Conservation (phyloP, 2,329 filamentous ascomycete species). For the Lizonia empirigonia region DNA sequence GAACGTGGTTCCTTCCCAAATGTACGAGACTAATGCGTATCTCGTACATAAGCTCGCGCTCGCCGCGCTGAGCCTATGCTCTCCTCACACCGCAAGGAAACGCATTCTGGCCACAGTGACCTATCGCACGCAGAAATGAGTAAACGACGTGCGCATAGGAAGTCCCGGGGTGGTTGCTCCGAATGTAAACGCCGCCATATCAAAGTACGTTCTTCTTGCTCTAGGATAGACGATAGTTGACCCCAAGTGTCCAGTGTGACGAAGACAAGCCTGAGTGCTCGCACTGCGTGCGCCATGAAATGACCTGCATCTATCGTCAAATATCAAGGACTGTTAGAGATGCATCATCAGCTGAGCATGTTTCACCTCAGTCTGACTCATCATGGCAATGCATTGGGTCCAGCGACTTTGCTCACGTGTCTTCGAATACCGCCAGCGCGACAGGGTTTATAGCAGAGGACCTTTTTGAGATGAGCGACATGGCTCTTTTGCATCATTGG, state of each 20-base stretch:
- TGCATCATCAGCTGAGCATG: background rate
- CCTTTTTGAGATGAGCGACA: constrained; percentile 19
- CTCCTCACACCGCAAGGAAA: background rate
- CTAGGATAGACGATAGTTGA: background rate
- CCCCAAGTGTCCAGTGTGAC: constrained; percentile 22
- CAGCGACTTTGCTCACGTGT: background rate
- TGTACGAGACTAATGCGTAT: background rate
- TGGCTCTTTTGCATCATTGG: constrained; percentile 31
- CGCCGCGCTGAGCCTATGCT: background rate
- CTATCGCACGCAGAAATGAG: background rate
- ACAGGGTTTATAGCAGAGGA: background rate
- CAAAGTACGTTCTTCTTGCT: background rate
- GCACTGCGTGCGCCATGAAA: constrained; percentile 20
- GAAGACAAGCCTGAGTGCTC: constrained; percentile 21
- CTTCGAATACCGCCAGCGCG: background rate
- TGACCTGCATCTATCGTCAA: constrained; percentile 13
- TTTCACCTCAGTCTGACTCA: constrained; percentile 4
- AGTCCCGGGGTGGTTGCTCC: constrained; percentile 21
- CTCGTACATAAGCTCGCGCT: background rate
- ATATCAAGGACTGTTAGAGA: background rate
- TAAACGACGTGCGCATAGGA: constrained; percentile 20
- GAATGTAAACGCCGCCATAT: constrained; percentile 26
- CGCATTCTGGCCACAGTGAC: background rate
- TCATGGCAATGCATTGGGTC: background rate
- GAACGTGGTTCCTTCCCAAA: too few species aligned